Conservation (phyloP, 2,329 filamentous ascomycete species). For the Calonectria pseudoreteaudii region DNA sequence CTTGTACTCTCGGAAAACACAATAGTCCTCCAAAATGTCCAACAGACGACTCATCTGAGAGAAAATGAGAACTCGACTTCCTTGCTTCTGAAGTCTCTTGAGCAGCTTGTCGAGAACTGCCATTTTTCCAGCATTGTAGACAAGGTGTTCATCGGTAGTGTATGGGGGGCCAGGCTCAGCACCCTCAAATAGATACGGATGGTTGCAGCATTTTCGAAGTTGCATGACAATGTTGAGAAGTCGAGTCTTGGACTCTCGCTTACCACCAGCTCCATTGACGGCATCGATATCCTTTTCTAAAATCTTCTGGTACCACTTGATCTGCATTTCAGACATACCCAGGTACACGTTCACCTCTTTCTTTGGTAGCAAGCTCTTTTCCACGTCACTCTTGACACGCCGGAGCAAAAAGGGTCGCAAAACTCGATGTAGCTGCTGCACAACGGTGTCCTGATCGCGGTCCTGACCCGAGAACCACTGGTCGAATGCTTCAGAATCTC, state of each 20-base stretch:
- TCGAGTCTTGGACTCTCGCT: slow-evolving; percentile 96
- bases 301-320: slow-evolving; percentile 99
- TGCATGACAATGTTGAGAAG: slow-evolving; percentile 99
- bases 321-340: slow-evolving; percentile 99
- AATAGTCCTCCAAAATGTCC: slow-evolving; percentile 98
- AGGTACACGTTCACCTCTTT: slow-evolving; percentile 98
- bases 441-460: slow-evolving; percentile 92
- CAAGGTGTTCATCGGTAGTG: slow-evolving; percentile 95
- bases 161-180: slow-evolving; percentile 97
- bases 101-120: slow-evolving; percentile 93
- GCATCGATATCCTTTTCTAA: slow-evolving; percentile 99
- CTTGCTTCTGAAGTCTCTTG: slow-evolving; percentile 83
- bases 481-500: slow-evolving; percentile 95
- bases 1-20: slow-evolving; percentile 92
- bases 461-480: slow-evolving; percentile 96
- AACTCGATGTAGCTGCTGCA: slow-evolving; percentile 94
- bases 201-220: slow-evolving; percentile 97
- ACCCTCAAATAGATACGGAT: slow-evolving; percentile 97
- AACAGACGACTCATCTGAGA: slow-evolving; percentile 98
- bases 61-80: slow-evolving; percentile 97
- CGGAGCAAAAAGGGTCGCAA: slow-evolving; percentile 93
- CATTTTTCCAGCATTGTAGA: slow-evolving; percentile 98
- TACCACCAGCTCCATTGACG: slow-evolving; percentile 95
- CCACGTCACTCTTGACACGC: slow-evolving; percentile 96
- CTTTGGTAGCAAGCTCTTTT: slow-evolving; percentile 97